A percentile compares a stretch with the other conserved stretches of the same genome.
These are phyloP conservation scores for Physcomitrium patens DNA, from an alignment of 225 moss, liverwort and hornwort genomes.

Conservation along the genomic window DNA sequence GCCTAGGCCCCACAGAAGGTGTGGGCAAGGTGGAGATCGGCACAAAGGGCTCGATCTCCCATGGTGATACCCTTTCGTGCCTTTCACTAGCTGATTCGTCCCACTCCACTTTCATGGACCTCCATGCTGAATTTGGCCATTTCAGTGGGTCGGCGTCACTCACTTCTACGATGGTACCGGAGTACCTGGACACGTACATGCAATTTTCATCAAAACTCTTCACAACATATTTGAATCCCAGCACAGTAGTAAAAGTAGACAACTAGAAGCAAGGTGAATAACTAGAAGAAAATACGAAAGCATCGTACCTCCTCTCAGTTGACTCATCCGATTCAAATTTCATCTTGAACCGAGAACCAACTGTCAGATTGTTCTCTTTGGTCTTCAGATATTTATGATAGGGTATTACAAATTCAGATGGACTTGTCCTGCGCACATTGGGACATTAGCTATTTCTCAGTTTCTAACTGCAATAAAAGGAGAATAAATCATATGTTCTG, in stretches of 20 bases:
- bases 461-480: background rate
- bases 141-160: slow-evolving; percentile 48
- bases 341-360: slow-evolving; percentile 70
- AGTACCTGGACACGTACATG: slow-evolving; percentile 50
- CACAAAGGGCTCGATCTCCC: slow-evolving; percentile 77
- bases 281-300: background rate
- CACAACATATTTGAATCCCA: background rate
- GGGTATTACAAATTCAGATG: slow-evolving; percentile 81
- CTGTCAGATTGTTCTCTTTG: slow-evolving; percentile 45
- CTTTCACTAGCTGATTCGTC: slow-evolving; percentile 75
- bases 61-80: slow-evolving; percentile 80
- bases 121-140: slow-evolving; percentile 78
- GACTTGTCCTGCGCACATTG: slow-evolving; percentile 57
- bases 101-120: slow-evolving; percentile 80
- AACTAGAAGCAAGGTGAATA: background rate
- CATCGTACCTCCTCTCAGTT: slow-evolving; percentile 60
- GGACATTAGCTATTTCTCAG: background rate
- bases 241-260: background rate
- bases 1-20: slow-evolving; percentile 44
- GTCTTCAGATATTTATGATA: slow-evolving; percentile 62
- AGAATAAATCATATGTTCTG: background rate
- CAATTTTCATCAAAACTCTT: too few species aligned
- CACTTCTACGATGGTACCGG: slow-evolving; percentile 71
- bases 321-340: slow-evolving; percentile 78
- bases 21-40: slow-evolving; percentile 37